Evolutionary conservation across 495 filamentous ascomycete species (phyloP).

Genomic region (Trichoderma parareesei): DNA sequence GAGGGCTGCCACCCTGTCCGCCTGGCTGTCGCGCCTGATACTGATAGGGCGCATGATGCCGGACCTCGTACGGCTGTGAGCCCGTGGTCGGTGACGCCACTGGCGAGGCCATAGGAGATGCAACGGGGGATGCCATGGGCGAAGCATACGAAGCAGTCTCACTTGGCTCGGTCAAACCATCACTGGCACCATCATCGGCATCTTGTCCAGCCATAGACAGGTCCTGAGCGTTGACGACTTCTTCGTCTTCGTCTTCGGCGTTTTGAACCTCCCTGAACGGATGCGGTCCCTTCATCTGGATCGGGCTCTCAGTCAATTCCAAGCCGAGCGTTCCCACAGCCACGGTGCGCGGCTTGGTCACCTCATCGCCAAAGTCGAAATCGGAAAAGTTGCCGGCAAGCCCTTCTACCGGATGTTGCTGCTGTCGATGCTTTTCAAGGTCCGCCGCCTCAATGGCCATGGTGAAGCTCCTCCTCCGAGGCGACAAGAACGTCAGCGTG

Average conservation of each 20-base stretch:
- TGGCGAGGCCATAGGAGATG: not conserved
- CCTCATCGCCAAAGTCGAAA: slow-evolving; percentile 10
- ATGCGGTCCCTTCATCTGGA: not conserved
- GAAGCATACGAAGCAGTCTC: not conserved
- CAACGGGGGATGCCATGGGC: not conserved
- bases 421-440: slow-evolving; percentile 12
- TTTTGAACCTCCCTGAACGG: not conserved
- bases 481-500: slow-evolving; percentile 26
- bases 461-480: slow-evolving; percentile 31
- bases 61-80: not conserved
- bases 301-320: not conserved
- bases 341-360: not conserved
- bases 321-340: not conserved
- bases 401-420: slow-evolving; percentile 3
- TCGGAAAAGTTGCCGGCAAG: slow-evolving; percentile 9
- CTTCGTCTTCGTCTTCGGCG: not conserved
- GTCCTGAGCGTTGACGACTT: not conserved
- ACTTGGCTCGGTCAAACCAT: not conserved
- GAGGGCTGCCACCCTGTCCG: not conserved
- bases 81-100: not conserved
- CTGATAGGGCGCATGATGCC: not conserved
- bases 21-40: not conserved
- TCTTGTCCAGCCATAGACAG: not conserved
- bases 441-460: slow-evolving; percentile 35
- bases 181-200: not conserved